A percentile compares a stretch with the other conserved stretches of the same genome.
These are phyloP conservation scores for Pterulicium gracile DNA, from an alignment of 1,284 basidiomycete species.

Conservation along the genomic window DNA sequence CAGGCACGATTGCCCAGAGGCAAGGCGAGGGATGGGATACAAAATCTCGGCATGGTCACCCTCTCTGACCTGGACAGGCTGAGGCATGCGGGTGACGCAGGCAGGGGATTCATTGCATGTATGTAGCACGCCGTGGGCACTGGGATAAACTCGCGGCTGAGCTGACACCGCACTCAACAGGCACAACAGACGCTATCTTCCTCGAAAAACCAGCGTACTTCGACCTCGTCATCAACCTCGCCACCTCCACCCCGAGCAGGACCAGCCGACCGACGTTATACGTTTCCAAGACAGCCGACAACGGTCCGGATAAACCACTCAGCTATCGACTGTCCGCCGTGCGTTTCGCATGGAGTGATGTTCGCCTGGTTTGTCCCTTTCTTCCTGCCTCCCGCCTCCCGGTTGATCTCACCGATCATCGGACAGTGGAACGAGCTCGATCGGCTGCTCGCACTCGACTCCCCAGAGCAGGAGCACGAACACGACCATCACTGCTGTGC, in stretches of 20 bases:
- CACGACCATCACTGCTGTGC: constrained; percentile 18
- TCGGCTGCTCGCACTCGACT: constrained; percentile 47
- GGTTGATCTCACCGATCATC: neutral
- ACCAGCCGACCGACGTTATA: constrained; percentile 56
- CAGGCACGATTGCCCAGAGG: constrained; percentile 24
- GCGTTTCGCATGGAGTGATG: constrained; percentile 72
- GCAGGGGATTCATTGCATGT: constrained; percentile 73
- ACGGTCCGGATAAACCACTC: constrained; percentile 18
- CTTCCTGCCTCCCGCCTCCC: neutral
- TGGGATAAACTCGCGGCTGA: neutral
- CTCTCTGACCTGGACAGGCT: constrained; percentile 58
- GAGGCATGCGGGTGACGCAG: constrained; percentile 38
- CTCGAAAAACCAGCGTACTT: constrained; percentile 67
- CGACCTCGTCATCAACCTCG: constrained; percentile 68
- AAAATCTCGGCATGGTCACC: constrained; percentile 68
- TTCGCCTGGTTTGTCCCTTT: constrained; percentile 43
- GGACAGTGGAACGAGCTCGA: constrained; percentile 64
- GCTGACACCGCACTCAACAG: constrained; percentile 16
- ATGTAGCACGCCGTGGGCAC: constrained; percentile 13
- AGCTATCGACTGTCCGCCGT: constrained; percentile 47
- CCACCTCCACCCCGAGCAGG: constrained; percentile 46
- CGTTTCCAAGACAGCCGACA: constrained; percentile 31
- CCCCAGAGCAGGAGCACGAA: constrained; percentile 13
- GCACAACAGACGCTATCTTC: constrained; percentile 73
- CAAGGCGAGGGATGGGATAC: constrained; percentile 41